Conservation (phyloP, 202 grass and related monocot genomes). For the Cymbopogon flexuosus region DNA sequence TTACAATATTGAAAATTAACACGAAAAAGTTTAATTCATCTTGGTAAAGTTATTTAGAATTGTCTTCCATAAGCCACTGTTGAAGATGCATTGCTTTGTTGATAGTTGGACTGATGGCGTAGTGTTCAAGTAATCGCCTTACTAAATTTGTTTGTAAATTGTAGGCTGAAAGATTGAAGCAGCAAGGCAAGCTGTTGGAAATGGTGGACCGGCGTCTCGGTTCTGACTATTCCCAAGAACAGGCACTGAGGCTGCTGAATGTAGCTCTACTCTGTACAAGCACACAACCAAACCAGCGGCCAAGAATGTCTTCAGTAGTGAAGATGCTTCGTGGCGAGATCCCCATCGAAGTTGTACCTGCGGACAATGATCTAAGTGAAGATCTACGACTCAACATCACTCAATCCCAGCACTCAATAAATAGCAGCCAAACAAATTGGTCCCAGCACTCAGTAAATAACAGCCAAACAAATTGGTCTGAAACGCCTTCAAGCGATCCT, state of each 20-base stretch:
- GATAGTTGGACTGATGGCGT: neutral
- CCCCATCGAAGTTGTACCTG: conserved; percentile 38
- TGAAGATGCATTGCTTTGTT: neutral
- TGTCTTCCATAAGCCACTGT: neutral
- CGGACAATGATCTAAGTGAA: conserved; percentile 34
- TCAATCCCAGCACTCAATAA: conserved; percentile 23
- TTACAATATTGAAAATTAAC: neutral
- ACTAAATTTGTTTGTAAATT: conserved; percentile 4
- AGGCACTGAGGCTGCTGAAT: conserved; percentile 57
- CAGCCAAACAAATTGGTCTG: conserved; percentile 35
- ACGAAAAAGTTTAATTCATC: neutral
- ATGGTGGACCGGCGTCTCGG: conserved; percentile 64
- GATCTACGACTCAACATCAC: conserved; percentile 24
- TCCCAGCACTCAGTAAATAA: conserved; percentile 27
- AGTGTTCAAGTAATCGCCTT: neutral
- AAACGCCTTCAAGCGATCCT: conserved; percentile 27
- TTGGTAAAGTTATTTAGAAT: neutral
- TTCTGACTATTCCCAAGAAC: conserved; percentile 51
- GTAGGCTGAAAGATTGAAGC: conserved; percentile 59
- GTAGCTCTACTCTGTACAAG: conserved; percentile 68
- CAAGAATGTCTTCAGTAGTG: conserved; percentile 68
- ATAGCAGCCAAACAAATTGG: conserved; percentile 33
- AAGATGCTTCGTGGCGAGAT: conserved; percentile 63
- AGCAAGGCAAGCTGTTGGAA: conserved; percentile 66
- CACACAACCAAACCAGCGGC: conserved; percentile 51